phyloP scores from a whole-genome alignment of 192 early-diverging fungal genomes.

The Podila epicladia region DNA sequence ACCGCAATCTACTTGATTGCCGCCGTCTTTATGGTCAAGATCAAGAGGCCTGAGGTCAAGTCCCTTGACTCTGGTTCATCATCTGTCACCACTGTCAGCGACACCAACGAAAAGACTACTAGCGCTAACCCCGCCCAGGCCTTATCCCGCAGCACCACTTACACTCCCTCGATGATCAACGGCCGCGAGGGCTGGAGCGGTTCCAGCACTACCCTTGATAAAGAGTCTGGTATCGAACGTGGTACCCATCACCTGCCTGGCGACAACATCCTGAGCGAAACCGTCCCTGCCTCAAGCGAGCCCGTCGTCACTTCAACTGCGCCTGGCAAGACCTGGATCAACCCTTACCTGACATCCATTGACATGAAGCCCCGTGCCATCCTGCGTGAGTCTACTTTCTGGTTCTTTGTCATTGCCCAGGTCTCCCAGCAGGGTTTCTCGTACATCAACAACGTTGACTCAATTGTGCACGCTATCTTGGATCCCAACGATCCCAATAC shows the following conservation, averaged over 20 bases:
- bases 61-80: slow-evolving; percentile 19
- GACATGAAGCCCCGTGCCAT: slow-evolving; percentile 42
- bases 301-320: slow-evolving; percentile 11
- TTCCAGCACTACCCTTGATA: slow-evolving; percentile 34
- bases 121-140: not conserved
- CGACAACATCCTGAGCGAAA: slow-evolving; percentile 25
- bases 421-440: slow-evolving; percentile 47
- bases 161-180: slow-evolving; percentile 38
- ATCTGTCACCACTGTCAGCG: slow-evolving; percentile 15
- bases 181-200: slow-evolving; percentile 39
- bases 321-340: slow-evolving; percentile 10
- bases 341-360: slow-evolving; percentile 38
- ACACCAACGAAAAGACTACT: slow-evolving; percentile 1
- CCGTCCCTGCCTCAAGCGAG: slow-evolving; percentile 4
- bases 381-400: slow-evolving; percentile 39
- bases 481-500: slow-evolving; percentile 34
- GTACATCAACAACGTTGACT: slow-evolving; percentile 52
- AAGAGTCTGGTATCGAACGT: slow-evolving; percentile 1
- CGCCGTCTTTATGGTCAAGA: slow-evolving; percentile 48
- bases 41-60: slow-evolving; percentile 24
- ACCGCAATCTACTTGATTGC: slow-evolving; percentile 39
- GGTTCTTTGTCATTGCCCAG: slow-evolving; percentile 51
- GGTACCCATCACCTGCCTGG: slow-evolving; percentile 25
- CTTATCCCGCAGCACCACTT: slow-evolving; percentile 40
- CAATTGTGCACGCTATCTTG: slow-evolving; percentile 43